Base-by-base conservation (phyloP, 257 asterid species). In the Solanum peruvianum region DNA sequence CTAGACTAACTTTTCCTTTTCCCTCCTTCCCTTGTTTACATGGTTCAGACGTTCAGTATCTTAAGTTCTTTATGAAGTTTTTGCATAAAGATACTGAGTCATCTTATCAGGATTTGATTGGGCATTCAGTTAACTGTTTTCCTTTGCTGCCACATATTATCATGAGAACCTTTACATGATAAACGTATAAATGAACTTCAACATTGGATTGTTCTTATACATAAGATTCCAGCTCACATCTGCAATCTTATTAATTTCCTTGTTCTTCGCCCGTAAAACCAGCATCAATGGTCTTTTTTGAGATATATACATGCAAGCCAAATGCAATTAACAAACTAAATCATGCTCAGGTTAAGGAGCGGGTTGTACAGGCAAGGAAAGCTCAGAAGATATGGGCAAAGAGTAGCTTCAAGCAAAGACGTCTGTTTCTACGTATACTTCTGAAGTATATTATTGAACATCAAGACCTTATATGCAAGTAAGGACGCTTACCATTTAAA, bases 381-480 rank as follows among this genome's bases (percentile, higher is more conserved):
- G 97, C 99, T 87, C 99, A 97, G 90, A 92, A 90, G 91, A 92
- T 90, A 84, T 97, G 99, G 99, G 98, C 96, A 86, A 93, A 91
- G 88, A 97, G 97, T 91, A 95, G 95, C 93, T 97, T 97, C 94
- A 97, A 95, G 96, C 98, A 95, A 92, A 94, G 99, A 87, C 97
- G 99, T 78, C 97, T 92, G 88, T 96, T 97, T 92, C 92, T 97
- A 70, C 92, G 98, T 92, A 97, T 97, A 89, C 99, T 97, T 90
- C 92, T 97, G 91, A 97, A 97, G 92, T 97, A 95, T 89, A 97
- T 97, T 72, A 91, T 97, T 83, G 99, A 97, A 77, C 98, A 97
- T 88, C 99, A 97, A 90, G 95, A 94, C 83, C 98, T 96, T 86
- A 97, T 97, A 90, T 97, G 99, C 98, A 98, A 97, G 99, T 97